Base-by-base conservation (phyloP, 371 early-diverging fungal species). In the Polyrhizophydium stewartii region DNA sequence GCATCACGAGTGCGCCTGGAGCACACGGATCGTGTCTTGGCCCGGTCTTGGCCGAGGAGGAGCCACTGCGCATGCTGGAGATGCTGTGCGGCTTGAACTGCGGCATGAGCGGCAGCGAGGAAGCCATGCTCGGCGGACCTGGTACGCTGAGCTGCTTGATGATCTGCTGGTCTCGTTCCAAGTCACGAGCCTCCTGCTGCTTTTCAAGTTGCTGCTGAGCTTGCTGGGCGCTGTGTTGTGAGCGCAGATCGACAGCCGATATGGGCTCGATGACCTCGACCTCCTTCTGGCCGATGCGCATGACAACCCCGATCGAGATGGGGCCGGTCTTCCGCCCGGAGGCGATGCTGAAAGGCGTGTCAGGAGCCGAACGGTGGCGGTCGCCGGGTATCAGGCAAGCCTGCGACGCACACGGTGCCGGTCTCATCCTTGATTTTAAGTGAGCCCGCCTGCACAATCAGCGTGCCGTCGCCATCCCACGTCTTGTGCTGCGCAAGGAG, bases 401-500 rank as follows among this genome's bases (percentile, higher is more conserved):
- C 7, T 47, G 28, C 49, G 10, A 31, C 75, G 27, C 72, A 77
- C 78, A 72, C 74, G 62, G 73, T 78, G 16, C 79, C 82, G 28
- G 71, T 66, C 6, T 22, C 55, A 28, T 72, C 58, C 2, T 74
- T 56, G 33, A 81, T 64, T 1, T 69, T 56, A 0, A 61, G 65
- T 62, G 60, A 16, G n/a, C 40, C 55, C 19, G 16, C 16, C 33
- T 24, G 35, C 25, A 63, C 37, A 25, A 56, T 33, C 25, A 53
- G 66, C 55, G 67, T 61, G 60, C 81, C 82, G 60, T 82, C 82
- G 5, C 74, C 75, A 53, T 79, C 80, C 79, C 78, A 86, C 58
- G 81, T 77, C 67, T 79, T 77, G 69, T 82, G 80, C 73, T 83
- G 37, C 6, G 46, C n/a, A n/a, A n/a, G n/a, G n/a, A n/a, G n/a